phyloP scores from a whole-genome alignment of 2,329 filamentous ascomycete genomes.

The Cercospora citrullina region DNA sequence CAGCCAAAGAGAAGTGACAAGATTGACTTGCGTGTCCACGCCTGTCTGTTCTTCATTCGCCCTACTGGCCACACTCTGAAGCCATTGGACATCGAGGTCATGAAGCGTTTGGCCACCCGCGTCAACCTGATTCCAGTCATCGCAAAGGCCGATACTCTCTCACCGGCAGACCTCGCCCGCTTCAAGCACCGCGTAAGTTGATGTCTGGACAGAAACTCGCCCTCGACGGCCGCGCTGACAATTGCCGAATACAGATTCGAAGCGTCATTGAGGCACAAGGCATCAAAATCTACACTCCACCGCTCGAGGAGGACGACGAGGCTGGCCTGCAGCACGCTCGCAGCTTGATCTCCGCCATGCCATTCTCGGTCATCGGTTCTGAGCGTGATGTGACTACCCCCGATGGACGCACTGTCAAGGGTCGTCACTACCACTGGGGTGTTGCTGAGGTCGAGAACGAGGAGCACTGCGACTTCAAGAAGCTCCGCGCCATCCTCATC shows the following conservation, averaged over 20 bases:
- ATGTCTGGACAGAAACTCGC: background rate
- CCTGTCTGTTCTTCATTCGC: constrained; percentile 98
- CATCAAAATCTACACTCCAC: constrained; percentile 99
- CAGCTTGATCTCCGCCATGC: constrained; percentile 94
- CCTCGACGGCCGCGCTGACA: constrained; percentile 22
- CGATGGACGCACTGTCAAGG: constrained; percentile 96
- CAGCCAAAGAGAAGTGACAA: constrained; percentile 97
- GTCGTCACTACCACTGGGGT: constrained; percentile 98
- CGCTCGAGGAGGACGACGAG: constrained; percentile 97
- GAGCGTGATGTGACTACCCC: constrained; percentile 98
- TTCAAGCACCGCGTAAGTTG: constrained; percentile 89
- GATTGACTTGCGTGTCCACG: constrained; percentile 98
- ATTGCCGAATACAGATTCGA: constrained; percentile 66
- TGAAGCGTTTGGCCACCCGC: constrained; percentile 97
- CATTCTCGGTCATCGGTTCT: constrained; percentile 96
- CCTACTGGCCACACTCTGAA: constrained; percentile 98
- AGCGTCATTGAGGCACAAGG: constrained; percentile 96
- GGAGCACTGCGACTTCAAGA: constrained; percentile 99
- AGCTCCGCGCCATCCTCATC: constrained; percentile 97
- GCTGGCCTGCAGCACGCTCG: constrained; percentile 92
- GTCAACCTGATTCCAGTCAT: constrained; percentile 98
- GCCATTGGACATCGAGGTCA: constrained; percentile 98
- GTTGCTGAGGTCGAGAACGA: constrained; percentile 99
- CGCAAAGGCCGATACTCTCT: constrained; percentile 97
- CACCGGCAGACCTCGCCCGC: constrained; percentile 82